Evolutionary conservation across 129 eudicot species (phyloP), one percentile per base, ranked within the genome.

Genomic region (Pseudognaphalium luteoalbum): DNA sequence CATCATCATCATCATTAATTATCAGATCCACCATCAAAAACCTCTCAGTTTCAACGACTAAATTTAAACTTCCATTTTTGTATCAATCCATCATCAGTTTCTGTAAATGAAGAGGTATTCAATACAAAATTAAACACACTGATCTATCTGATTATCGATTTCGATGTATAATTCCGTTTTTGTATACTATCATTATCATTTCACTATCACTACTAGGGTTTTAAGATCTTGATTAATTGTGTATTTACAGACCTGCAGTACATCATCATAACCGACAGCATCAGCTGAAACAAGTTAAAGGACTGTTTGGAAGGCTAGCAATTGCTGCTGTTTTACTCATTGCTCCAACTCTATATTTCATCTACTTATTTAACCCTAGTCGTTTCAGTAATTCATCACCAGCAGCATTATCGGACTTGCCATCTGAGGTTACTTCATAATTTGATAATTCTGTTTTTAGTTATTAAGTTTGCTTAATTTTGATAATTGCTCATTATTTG

Each of bases 221-320:
- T 41, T 65, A 15, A 42, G 59, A 73, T 66, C 74, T n/a, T 66
- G 17, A 66, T 19, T 51, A 32, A 4, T 25, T n/a, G 22, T 60
- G 76, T 44, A 11, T 33, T 52, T 65, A 72, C 77, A 86, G 89
- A 76, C 71, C 70, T 42, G 90, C 78, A 69, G 87, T 76, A 33
- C 82, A 71, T 76, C 82, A 71, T 76, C 82, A 77, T 64, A 75
- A 83, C 74, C 89, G 95, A 57, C 87, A 92, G 54, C 93, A 84
- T 75, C 93, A 84, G 79, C 75, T 84, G 86, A 92, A 84, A 89
- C 96, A 82, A 69, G 82, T 87, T n/a, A 81, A 78, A 75, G 89
- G 91, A 67, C 63, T 91, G 83, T 75, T 81, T 16, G 87, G 82
- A 22, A 91, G 62, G 78, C 78, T 94, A 6, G 73, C 84, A 20